Conservation (phyloP, 148 eudicot genomes). For the Tetragonia tetragonoides region DNA sequence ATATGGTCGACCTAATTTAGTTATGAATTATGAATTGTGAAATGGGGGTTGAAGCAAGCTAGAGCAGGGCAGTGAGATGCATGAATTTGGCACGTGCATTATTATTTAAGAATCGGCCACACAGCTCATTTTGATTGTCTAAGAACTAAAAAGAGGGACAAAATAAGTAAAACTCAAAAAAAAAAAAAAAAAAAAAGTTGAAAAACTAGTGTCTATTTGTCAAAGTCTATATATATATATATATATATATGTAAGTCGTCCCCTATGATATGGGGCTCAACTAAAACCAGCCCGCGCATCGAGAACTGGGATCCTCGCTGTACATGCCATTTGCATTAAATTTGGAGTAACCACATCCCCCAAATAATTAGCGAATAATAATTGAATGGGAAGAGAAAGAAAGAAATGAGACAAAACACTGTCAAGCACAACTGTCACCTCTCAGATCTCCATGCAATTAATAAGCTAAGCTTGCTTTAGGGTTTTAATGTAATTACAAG, state of each 20-base stretch:
- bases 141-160: background rate
- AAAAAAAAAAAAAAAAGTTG: background rate
- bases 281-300: too few species aligned
- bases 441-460: constrained; percentile 22
- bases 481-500: too few species aligned
- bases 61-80: constrained; percentile 13
- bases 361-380: background rate
- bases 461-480: too few species aligned
- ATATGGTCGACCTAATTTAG: too few species aligned
- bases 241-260: too few species aligned
- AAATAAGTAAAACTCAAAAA: background rate
- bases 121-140: constrained; percentile 23
- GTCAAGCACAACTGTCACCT: constrained; percentile 24
- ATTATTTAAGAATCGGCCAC: background rate
- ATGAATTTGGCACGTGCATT: constrained; percentile 28
- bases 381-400: background rate
- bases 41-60: too few species aligned
- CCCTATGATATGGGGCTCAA: too few species aligned
- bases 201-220: background rate
- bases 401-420: constrained; percentile 20
- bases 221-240: background rate
- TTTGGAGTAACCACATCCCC: background rate
- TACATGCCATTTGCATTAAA: constrained; percentile 13
- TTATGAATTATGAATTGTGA: too few species aligned
- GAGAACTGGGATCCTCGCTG: background rate